Conservation (phyloP, 495 filamentous ascomycete genomes). For the Penicillium soppii region DNA sequence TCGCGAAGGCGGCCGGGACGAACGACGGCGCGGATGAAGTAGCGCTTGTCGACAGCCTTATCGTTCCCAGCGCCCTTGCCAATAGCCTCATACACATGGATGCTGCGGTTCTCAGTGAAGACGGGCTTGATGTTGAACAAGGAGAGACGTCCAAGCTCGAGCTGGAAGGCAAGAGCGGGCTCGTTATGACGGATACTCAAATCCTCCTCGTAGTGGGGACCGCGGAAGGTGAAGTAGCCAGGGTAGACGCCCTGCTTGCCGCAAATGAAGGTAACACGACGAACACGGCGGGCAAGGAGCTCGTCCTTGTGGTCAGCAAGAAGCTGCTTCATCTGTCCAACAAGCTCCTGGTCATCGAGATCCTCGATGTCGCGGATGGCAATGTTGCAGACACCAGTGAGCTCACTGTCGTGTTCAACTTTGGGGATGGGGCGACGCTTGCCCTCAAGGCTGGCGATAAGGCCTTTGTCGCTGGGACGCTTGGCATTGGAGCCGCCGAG, state of each 20-base stretch:
- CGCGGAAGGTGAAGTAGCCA: constrained; percentile 96
- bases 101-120: constrained; percentile 98
- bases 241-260: constrained; percentile 94
- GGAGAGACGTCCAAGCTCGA: constrained; percentile 87
- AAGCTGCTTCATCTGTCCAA: constrained; percentile 68
- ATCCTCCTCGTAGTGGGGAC: constrained; percentile 85
- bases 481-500: constrained; percentile 43
- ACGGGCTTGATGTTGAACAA: constrained; percentile 98
- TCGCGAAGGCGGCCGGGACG: constrained; percentile 89
- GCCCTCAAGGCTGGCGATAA: constrained; percentile 71
- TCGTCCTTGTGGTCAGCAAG: constrained; percentile 84
- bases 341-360: constrained; percentile 77
- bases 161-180: constrained; percentile 95
- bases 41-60: constrained; percentile 71
- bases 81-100: constrained; percentile 95
- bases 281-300: constrained; percentile 73
- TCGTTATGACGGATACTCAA: constrained; percentile 95
- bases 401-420: constrained; percentile 63
- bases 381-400: constrained; percentile 88
- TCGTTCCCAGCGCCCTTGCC: constrained; percentile 93
- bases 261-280: constrained; percentile 93
- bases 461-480: constrained; percentile 41
- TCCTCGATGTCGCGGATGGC: constrained; percentile 89
- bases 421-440: constrained; percentile 62
- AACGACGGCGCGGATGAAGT: constrained; percentile 95